Percentiles rank a stretch among this genome's conserved stretches.
phyloP scores from a whole-genome alignment of 2,329 filamentous ascomycete genomes.

The Botrytis deweyae region DNA sequence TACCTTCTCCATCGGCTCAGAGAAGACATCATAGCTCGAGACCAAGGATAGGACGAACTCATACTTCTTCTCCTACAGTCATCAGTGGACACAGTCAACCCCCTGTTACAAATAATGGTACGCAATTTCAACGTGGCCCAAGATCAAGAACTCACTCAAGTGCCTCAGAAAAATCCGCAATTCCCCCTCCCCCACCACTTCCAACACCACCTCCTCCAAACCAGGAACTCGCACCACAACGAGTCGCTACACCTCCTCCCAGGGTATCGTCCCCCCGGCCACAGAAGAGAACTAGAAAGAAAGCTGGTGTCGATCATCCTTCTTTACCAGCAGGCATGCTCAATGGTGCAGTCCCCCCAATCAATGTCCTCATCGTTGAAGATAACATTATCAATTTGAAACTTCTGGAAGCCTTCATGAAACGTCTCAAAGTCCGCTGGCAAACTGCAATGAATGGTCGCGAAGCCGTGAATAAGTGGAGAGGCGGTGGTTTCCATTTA shows the following conservation, averaged over 20 bases:
- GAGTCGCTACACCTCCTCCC: conserved; percentile 45
- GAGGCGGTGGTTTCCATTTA: conserved; percentile 86
- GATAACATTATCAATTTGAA: conserved; percentile 98
- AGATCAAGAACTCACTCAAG: conserved; percentile 54
- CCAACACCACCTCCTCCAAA: conserved; percentile 53
- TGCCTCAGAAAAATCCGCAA: conserved; percentile 38
- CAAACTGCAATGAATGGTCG: conserved; percentile 94
- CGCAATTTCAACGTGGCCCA: conserved; percentile 37
- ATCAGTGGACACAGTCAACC: conserved; percentile 42
- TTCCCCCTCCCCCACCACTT: conserved; percentile 49
- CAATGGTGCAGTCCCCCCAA: conserved; percentile 84
- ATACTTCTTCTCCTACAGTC: conserved; percentile 79
- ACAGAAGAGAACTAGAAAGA: conserved; percentile 48
- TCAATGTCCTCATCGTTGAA: conserved; percentile 96
- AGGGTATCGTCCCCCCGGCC: conserved; percentile 51
- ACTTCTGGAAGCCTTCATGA: conserved; percentile 92
- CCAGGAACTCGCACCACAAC: conserved; percentile 48
- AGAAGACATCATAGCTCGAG: conserved; percentile 57
- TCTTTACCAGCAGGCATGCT: conserved; percentile 63
- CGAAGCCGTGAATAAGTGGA: conserved; percentile 93
- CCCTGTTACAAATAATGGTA: conserved; percentile 34
- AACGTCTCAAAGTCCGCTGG: conserved; percentile 92
- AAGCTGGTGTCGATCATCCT: conserved; percentile 47
- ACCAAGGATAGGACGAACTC: conserved; percentile 65
- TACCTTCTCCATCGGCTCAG: conserved; percentile 78